Evolutionary conservation across 2,329 filamentous ascomycete genomes (phyloP).

Genomic region (Xylaria arbuscula): DNA sequence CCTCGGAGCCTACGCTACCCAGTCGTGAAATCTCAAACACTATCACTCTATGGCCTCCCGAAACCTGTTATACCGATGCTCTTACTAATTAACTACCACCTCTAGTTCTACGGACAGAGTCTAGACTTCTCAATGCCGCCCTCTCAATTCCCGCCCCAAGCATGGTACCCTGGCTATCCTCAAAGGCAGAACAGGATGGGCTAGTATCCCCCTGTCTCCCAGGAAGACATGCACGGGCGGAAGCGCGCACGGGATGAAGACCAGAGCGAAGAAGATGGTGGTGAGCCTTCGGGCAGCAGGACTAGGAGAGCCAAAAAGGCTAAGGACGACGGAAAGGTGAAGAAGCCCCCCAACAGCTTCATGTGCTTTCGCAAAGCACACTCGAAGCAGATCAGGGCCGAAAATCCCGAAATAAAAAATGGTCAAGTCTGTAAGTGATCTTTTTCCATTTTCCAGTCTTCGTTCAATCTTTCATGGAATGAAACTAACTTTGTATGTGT

Average conservation of each 20-base stretch:
- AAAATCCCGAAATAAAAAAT: neutral
- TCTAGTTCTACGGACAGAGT: neutral
- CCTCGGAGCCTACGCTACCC: too few species aligned
- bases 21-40: too few species aligned
- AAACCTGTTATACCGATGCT: too few species aligned
- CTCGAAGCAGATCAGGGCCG: neutral
- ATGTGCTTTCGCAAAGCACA: neutral
- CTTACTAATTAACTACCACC: too few species aligned
- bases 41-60: too few species aligned
- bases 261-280: neutral
- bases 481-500: neutral
- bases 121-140: neutral
- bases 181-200: neutral
- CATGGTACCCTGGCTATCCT: too few species aligned
- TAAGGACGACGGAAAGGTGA: neutral
- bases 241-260: neutral
- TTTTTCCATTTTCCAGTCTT: neutral
- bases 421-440: neutral
- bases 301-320: neutral
- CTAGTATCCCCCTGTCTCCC: constrained; percentile 2
- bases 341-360: neutral
- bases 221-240: neutral
- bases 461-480: neutral
- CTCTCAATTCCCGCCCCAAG: neutral
- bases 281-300: neutral